Percentiles rank a stretch among this genome's conserved stretches.
These are phyloP conservation scores for Thermothelomyces thermophilus DNA, from an alignment of 2,329 filamentous ascomycete genomes.

Conservation along the genomic window DNA sequence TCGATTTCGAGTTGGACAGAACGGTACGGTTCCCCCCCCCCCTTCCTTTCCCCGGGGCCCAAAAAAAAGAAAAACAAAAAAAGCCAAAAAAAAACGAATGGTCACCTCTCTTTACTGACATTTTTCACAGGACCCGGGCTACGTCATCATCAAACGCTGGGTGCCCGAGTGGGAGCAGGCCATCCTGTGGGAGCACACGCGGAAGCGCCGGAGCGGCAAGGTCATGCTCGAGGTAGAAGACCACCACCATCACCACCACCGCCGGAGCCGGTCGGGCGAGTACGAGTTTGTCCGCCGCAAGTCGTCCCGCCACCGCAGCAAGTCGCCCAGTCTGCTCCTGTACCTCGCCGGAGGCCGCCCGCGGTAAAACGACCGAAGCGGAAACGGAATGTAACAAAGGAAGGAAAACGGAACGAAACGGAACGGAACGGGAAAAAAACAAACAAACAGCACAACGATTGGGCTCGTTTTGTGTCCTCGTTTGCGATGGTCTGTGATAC, in stretches of 20 bases:
- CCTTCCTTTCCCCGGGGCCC: conserved; percentile 1
- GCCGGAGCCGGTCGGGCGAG: conserved; percentile 28
- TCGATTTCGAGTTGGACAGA: conserved; percentile 51
- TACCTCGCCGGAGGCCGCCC: conserved; percentile 49
- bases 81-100: too few relatives aligned
- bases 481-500: not conserved
- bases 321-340: conserved; percentile 50
- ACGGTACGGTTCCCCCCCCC: conserved; percentile 36
- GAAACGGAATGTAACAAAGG: too few relatives aligned
- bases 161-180: conserved; percentile 66
- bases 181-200: conserved; percentile 65
- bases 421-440: too few relatives aligned
- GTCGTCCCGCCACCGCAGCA: conserved; percentile 46
- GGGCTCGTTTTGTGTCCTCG: not conserved
- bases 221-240: conserved; percentile 41
- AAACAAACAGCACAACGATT: too few relatives aligned
- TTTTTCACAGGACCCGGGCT: conserved; percentile 53
- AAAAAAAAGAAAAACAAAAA: too few relatives aligned
- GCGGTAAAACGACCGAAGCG: too few relatives aligned
- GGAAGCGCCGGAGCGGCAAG: conserved; percentile 44
- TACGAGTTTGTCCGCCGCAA: conserved; percentile 55
- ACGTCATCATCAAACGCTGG: conserved; percentile 66
- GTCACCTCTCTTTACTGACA: not conserved
- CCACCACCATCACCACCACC: conserved; percentile 37
- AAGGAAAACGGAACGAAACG: too few relatives aligned